A percentile compares a stretch with the other conserved stretches of the same genome.
phyloP scores from a whole-genome alignment of 176 grass and related monocot species.

The Oryza glaberrima region DNA sequence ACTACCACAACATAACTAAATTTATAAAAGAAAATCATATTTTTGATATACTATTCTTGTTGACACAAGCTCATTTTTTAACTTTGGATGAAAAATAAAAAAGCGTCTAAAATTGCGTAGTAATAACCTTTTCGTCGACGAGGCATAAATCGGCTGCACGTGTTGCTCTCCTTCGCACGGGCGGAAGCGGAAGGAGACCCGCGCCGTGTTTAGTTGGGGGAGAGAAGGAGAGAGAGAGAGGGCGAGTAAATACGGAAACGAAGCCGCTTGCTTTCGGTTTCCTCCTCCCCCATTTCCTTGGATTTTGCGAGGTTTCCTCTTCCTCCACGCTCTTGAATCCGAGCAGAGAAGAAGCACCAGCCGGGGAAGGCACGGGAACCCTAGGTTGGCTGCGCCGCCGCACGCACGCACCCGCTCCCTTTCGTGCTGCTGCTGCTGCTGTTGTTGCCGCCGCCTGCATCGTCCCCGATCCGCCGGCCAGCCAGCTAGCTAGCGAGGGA shows the following conservation, averaged over 20 bases:
- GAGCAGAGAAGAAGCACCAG: constrained; percentile 17
- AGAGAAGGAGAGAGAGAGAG: too few species aligned
- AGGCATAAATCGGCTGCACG: background rate
- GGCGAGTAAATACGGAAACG: constrained; percentile 36
- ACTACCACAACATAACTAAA: too few species aligned
- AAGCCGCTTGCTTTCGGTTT: constrained; percentile 16
- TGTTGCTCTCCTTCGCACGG: constrained; percentile 11
- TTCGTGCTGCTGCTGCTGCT: background rate
- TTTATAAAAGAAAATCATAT: too few species aligned
- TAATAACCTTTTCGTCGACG: background rate
- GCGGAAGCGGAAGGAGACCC: background rate
- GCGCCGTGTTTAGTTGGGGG: background rate
- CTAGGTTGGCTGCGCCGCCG: background rate
- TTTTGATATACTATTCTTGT: too few species aligned
- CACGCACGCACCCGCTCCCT: background rate
- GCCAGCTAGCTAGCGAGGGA: background rate
- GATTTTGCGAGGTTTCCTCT: constrained; percentile 14
- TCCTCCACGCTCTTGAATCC: constrained; percentile 29
- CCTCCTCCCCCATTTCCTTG: constrained; percentile 26
- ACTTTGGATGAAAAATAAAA: background rate
- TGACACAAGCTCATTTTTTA: too few species aligned
- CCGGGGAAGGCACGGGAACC: background rate
- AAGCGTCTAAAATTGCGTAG: background rate
- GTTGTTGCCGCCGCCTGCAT: background rate
- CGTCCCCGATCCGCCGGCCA: constrained; percentile 6